These are phyloP conservation scores for Fusarium marasasianum DNA, from an alignment of 2,329 filamentous ascomycete genomes.

Conservation along the genomic window DNA sequence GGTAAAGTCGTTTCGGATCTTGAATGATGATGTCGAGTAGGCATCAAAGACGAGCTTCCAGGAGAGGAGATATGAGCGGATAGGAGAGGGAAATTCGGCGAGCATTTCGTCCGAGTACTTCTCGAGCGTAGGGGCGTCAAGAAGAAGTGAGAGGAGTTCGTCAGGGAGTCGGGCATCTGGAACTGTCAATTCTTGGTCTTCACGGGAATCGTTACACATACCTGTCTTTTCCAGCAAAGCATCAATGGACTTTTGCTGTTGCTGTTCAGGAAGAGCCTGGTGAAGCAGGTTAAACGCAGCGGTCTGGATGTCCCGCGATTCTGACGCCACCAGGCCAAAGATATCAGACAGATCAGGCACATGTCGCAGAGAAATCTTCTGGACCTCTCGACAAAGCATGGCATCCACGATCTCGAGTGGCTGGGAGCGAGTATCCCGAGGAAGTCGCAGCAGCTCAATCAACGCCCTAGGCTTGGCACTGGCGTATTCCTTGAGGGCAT, in stretches of 20 bases:
- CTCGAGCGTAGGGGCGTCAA: conserved; percentile 79
- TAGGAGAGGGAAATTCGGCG: conserved; percentile 71
- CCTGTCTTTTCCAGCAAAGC: conserved; percentile 74
- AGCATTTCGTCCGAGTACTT: conserved; percentile 72
- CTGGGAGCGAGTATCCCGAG: conserved; percentile 60
- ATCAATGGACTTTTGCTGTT: conserved; percentile 86
- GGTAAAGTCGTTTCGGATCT: conserved; percentile 83
- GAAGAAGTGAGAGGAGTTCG: conserved; percentile 83
- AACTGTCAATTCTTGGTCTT: conserved; percentile 6
- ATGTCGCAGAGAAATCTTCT: conserved; percentile 68
- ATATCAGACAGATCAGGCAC: conserved; percentile 73
- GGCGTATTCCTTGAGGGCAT: conserved; percentile 73
- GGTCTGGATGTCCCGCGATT: conserved; percentile 78
- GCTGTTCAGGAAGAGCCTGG: conserved; percentile 77
- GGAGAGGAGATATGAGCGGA: conserved; percentile 84
- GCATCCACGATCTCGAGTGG: conserved; percentile 80
- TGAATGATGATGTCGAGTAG: conserved; percentile 79
- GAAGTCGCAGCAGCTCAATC: conserved; percentile 69
- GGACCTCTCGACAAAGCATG: conserved; percentile 75
- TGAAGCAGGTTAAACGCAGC: conserved; percentile 85
- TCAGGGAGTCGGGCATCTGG: conserved; percentile 77
- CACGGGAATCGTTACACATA: conserved; percentile 36
- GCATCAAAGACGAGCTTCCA: conserved; percentile 94
- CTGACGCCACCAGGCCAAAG: conserved; percentile 79
- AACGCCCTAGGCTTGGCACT: conserved; percentile 65